Evolutionary conservation across 2,329 filamentous ascomycete genomes (phyloP).

Genomic region (Niveomyces coronatus): DNA sequence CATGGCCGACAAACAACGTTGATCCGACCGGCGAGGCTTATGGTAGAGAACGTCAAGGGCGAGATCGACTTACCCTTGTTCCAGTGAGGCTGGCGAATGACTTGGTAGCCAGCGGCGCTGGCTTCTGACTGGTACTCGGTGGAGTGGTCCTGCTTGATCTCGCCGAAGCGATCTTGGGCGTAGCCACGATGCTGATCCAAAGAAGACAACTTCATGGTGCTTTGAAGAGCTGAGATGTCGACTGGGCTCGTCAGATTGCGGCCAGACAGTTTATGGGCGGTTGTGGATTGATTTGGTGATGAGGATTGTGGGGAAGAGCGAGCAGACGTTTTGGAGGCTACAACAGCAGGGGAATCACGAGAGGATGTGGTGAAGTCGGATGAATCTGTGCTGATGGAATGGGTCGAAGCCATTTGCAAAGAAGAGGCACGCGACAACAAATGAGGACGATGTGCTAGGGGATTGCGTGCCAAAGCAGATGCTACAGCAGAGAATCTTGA

Average conservation of each 20-base stretch:
- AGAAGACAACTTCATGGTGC: slow-evolving; percentile 48
- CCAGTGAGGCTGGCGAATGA: slow-evolving; percentile 52
- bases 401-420: slow-evolving; percentile 18
- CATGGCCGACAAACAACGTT: no score
- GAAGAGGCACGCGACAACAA: slow-evolving; percentile 7
- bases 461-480: slow-evolving; percentile 4
- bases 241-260: slow-evolving; percentile 47
- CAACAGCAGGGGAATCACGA: slow-evolving; percentile 39
- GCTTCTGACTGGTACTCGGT: slow-evolving; percentile 44
- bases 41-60: background rate
- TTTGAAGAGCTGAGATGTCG: slow-evolving; percentile 46
- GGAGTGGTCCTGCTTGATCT: slow-evolving; percentile 41
- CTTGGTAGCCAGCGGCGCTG: slow-evolving; percentile 48
- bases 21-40: no score
- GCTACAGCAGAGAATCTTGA: slow-evolving; percentile 9
- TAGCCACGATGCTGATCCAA: slow-evolving; percentile 53
- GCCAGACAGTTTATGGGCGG: slow-evolving; percentile 37
- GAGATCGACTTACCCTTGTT: slow-evolving; percentile 46
- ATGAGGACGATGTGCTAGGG: slow-evolving; percentile 13
- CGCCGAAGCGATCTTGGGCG: slow-evolving; percentile 42
- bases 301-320: slow-evolving; percentile 41
- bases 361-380: slow-evolving; percentile 45
- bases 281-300: slow-evolving; percentile 38
- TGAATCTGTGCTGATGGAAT: slow-evolving; percentile 31
- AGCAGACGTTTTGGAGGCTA: slow-evolving; percentile 34